Evolutionary conservation across 2,329 filamentous ascomycete species (phyloP), one percentile per base, ranked within the genome.

Genomic region (Colletotrichum limetticola): DNA sequence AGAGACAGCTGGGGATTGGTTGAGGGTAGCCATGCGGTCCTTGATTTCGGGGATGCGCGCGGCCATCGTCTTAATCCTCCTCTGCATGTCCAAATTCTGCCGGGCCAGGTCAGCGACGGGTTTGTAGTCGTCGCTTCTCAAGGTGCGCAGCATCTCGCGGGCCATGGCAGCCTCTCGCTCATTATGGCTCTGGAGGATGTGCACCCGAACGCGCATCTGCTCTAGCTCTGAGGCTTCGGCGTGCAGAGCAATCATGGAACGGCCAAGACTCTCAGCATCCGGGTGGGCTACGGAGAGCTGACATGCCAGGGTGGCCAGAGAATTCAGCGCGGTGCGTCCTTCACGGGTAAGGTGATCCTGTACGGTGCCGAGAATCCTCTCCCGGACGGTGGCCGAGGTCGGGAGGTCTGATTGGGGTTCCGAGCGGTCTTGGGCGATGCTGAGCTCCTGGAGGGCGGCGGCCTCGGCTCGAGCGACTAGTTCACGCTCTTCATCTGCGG

Each of bases 41-140:
- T 85, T 83, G 71, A 94, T 89, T 78, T 97, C 94, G 19, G 90
- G 89, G 1, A 95, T 85, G 76, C 92, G 92, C 2, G 90, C 83
- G 16, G 87, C 84, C 49, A 94, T 85, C n/a, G 89, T 83, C 79
- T 94, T 95, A 61, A 92, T 89, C 68, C 88, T 91, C 67, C 93
- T 91, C 75, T 92, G 91, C 82, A 93, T 90, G 63, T 97, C 92
- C 4, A 92, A 86, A n/a, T 95, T 96, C 75, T 92, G 88, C 75
- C 91, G 90, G 12, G 90, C 89, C 4, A 95, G 83, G 74, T 91
- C 85, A 0, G 89, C 78, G 0, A 90, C 82, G 0, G 89, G 87
- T 19, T 89, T 86, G 77, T 90, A 92, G 16, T 80, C 80, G 7
- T 85, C 83, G 16, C 80, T 79, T 28, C 82, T 81, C 4, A 91